Conservation (phyloP, 1,139 yeast species). For the Pichia sp. region DNA sequence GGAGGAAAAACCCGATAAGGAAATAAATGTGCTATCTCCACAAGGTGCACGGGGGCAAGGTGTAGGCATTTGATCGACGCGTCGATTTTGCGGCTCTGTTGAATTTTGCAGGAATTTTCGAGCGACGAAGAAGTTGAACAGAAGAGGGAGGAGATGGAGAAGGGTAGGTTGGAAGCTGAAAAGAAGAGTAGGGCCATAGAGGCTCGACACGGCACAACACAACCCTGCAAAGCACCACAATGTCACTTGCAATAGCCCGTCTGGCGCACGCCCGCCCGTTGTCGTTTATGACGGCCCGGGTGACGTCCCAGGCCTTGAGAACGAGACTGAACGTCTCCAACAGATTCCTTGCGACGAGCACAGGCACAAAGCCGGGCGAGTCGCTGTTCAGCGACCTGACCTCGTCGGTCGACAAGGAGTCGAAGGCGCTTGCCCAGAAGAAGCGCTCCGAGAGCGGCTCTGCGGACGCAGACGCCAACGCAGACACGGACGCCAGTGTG, state of each 20-base stretch:
- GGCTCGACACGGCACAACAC: not conserved
- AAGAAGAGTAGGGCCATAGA: too few relatives aligned
- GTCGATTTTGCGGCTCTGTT: not conserved
- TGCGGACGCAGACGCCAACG: slow-evolving; percentile 9
- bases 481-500: slow-evolving; percentile 14
- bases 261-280: not conserved
- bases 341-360: not conserved
- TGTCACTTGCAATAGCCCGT: not conserved
- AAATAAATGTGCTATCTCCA: not conserved
- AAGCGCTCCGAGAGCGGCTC: not conserved
- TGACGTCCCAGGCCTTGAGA: not conserved
- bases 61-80: not conserved
- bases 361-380: slow-evolving; percentile 12
- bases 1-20: not conserved
- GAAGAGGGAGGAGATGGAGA: not conserved
- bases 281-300: not conserved
- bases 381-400: slow-evolving; percentile 27
- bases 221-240: not conserved
- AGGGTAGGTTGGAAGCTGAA: not conserved
- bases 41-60: not conserved
- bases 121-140: not conserved
- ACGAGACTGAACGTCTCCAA: not conserved
- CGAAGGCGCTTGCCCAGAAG: not conserved
- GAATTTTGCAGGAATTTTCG: not conserved
- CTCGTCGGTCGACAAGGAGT: slow-evolving; percentile 11